phyloP scores from a whole-genome alignment of 345 rosid genomes.

The Lepidium africanum region DNA sequence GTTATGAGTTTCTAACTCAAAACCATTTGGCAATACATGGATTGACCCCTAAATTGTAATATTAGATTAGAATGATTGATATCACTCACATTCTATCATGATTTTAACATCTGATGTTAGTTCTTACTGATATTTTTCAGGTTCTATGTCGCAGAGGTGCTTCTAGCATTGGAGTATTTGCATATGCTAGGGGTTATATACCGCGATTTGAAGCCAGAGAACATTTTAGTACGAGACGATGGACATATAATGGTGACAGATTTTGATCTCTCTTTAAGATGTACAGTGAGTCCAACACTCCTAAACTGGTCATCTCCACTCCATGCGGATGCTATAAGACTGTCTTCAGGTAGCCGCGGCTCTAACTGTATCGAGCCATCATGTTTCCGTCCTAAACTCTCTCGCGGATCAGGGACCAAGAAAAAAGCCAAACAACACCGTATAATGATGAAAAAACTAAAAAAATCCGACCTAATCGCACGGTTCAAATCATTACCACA shows the following conservation, averaged over 20 bases:
- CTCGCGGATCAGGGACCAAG: slow-evolving; percentile 34
- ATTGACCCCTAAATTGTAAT: too few relatives aligned
- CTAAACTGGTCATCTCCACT: slow-evolving; percentile 46
- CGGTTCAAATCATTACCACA: slow-evolving; percentile 61
- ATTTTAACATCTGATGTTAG: slow-evolving; percentile 3
- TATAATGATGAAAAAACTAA: slow-evolving; percentile 40
- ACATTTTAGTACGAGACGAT: slow-evolving; percentile 91
- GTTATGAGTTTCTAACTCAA: too few relatives aligned
- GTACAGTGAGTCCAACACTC: slow-evolving; percentile 85
- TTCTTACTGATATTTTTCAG: slow-evolving; percentile 20
- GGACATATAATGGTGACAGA: slow-evolving; percentile 98
- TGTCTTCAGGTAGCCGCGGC: slow-evolving; percentile 61
- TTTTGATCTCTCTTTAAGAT: slow-evolving; percentile 88
- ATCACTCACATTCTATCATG: too few relatives aligned
- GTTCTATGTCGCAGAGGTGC: slow-evolving; percentile 95
- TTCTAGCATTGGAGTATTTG: slow-evolving; percentile 91
- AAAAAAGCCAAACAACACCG: slow-evolving; percentile 47
- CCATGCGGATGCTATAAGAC: slow-evolving; percentile 47
- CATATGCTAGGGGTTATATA: slow-evolving; percentile 97
- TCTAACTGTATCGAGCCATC: slow-evolving; percentile 76
- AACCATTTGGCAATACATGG: too few relatives aligned
- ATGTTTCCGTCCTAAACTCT: slow-evolving; percentile 70
- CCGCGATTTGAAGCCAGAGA: slow-evolving; percentile 90
- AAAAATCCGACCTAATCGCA: slow-evolving; percentile 47
- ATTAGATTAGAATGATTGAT: too few relatives aligned